These are phyloP conservation scores for Crotalaria pallida DNA, from an alignment of 306 rosid species.

Conservation along the genomic window DNA sequence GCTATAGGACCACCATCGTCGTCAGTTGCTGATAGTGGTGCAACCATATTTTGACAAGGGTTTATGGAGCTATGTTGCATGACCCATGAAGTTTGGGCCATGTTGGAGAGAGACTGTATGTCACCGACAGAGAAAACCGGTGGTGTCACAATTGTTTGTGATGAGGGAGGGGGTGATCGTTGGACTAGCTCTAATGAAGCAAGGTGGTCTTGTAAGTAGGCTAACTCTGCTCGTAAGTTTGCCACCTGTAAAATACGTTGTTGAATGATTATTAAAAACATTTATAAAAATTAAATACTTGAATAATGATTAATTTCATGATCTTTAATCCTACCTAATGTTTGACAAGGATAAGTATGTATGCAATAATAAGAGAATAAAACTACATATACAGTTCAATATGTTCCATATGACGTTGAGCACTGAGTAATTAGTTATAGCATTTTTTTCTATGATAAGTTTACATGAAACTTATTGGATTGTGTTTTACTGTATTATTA, in stretches of 20 bases:
- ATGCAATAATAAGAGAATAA: neutral
- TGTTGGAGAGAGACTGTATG: conserved; percentile 32
- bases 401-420: too few relatives aligned
- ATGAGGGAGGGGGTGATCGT: conserved; percentile 31
- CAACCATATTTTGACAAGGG: conserved; percentile 36
- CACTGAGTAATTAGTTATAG: too few relatives aligned
- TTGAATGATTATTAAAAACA: neutral
- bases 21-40: conserved; percentile 7
- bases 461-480: too few relatives aligned
- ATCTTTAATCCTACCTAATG: neutral
- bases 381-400: too few relatives aligned
- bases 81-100: conserved; percentile 56
- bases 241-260: conserved; percentile 42
- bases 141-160: conserved; percentile 14
- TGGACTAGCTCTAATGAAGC: conserved; percentile 48
- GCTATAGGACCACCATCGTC: neutral
- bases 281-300: neutral
- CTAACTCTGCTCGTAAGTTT: conserved; percentile 65
- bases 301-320: neutral
- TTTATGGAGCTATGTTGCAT: too few relatives aligned
- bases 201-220: conserved; percentile 64
- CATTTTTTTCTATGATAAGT: too few relatives aligned
- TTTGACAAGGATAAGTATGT: neutral
- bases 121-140: conserved; percentile 43
- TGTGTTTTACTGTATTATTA: too few relatives aligned